Evolutionary conservation across 352 stramenopile species (phyloP), one percentile per base, ranked within the genome.

Genomic region (Phytophthora litchii): DNA sequence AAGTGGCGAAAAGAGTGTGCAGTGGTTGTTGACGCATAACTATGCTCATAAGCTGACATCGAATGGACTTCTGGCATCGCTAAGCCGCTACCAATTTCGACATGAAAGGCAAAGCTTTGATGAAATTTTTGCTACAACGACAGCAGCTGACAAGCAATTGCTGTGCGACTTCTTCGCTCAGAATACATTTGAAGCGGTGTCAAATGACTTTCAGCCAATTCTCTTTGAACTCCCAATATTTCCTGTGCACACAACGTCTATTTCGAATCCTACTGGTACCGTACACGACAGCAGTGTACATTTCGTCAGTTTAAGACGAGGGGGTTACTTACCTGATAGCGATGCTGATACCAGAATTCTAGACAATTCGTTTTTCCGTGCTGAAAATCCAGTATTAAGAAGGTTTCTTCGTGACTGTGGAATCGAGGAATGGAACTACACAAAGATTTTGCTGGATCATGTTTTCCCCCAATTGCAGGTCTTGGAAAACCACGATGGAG

Each of bases 211-310:
- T 19, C 55, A 78, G 23, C 48, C 61, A 42, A 67, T 65, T 64
- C 38, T 86, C 9, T 74, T 70, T 9, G 76, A 84, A 19, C 69
- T 86, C 4, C 74, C 76, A 6, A 79, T 86, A 44, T 86, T 86
- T 44, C 45, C 62, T 19, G 66, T 86, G 14, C 42, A 83, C 32
- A 31, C 40, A 12, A 61, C 64, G 38, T 6, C 29, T 2, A 6
- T 29, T 45, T 27, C 21, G 3, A 41, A 25, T 14, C 35, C 7
- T 9, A 29, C 11, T 32, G n/a, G 11, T 44, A 23, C 35, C 46
- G 29, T 40, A 55, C 21, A 51, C 8, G 19, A 17, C 27, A 5
- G 16, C 16, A 14, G 21, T 31, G 13, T 40, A 14, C 12, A 60
- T 4, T 76, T 69, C 13, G 64, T 70, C 16, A 75, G 35, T 21